Conservation (phyloP, 352 stramenopile genomes). For the Phytophthora multivora region DNA sequence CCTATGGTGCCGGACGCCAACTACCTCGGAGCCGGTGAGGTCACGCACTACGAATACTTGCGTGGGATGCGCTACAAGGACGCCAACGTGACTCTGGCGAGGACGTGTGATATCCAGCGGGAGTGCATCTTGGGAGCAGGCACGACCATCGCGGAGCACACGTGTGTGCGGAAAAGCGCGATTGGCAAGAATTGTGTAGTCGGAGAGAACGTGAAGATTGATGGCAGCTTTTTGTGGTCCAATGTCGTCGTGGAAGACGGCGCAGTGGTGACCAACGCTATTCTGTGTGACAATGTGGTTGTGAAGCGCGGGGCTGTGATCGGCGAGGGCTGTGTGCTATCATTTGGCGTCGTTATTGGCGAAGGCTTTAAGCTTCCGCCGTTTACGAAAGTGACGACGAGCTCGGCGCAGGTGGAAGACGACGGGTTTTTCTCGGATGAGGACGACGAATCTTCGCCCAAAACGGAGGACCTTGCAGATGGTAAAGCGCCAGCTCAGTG, state of each 20-base stretch:
- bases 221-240: conserved; percentile 83
- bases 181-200: conserved; percentile 78
- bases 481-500: conserved; percentile 40
- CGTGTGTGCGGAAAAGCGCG: conserved; percentile 59
- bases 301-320: conserved; percentile 72
- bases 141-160: conserved; percentile 58
- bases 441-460: conserved; percentile 33
- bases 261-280: conserved; percentile 73
- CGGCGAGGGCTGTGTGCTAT: conserved; percentile 76
- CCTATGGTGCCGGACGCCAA: conserved; percentile 95
- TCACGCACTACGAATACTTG: conserved; percentile 78
- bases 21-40: conserved; percentile 53
- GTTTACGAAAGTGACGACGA: conserved; percentile 86
- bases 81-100: conserved; percentile 63
- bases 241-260: conserved; percentile 84
- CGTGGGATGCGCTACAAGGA: conserved; percentile 88
- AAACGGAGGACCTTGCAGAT: conserved; percentile 11
- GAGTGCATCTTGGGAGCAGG: conserved; percentile 79
- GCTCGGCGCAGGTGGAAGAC: conserved; percentile 51
- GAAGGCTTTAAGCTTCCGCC: conserved; percentile 65
- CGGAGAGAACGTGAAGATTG: conserved; percentile 70
- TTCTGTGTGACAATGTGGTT: conserved; percentile 86
- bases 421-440: conserved; percentile 82
- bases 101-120: conserved; percentile 63
- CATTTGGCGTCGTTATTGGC: conserved; percentile 84